phyloP scores from a whole-genome alignment of 495 filamentous ascomycete species.

The Cairneyella variabilis region DNA sequence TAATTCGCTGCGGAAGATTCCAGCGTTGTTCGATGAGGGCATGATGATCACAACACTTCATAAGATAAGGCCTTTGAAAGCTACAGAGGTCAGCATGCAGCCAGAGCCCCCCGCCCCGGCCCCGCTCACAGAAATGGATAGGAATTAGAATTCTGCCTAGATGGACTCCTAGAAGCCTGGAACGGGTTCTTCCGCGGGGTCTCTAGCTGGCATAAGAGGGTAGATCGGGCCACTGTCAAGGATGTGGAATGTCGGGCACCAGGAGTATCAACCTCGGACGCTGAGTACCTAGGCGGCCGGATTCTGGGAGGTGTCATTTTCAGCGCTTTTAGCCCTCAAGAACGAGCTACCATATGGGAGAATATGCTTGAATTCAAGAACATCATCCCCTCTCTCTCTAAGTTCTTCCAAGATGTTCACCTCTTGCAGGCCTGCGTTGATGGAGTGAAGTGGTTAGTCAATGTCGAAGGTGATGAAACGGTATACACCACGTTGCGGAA shows the following conservation, averaged over 20 bases:
- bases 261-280: constrained; percentile 4
- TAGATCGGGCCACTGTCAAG: constrained; percentile 5
- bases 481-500: constrained; percentile 1
- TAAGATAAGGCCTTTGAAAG: constrained; percentile 6
- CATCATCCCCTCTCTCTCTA: constrained; percentile 6
- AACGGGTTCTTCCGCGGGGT: constrained; percentile 1
- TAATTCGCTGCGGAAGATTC: constrained; percentile 8
- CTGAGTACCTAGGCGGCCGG: background rate
- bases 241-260: background rate
- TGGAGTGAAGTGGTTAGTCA: constrained; percentile 7
- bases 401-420: constrained; percentile 12
- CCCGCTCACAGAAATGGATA: background rate
- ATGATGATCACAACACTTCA: constrained; percentile 9
- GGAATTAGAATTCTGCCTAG: constrained; percentile 4
- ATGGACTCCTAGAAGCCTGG: background rate
- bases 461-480: background rate
- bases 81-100: constrained; percentile 6
- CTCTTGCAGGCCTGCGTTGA: constrained; percentile 6
- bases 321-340: constrained; percentile 3
- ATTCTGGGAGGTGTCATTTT: constrained; percentile 4
- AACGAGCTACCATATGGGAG: constrained; percentile 9
- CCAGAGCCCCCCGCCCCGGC: background rate
- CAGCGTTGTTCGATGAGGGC: constrained; percentile 2
- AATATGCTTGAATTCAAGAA: constrained; percentile 9
- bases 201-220: background rate